phyloP scores from a whole-genome alignment of 78 protist genomes.

The Dictyostelium capitatum region DNA sequence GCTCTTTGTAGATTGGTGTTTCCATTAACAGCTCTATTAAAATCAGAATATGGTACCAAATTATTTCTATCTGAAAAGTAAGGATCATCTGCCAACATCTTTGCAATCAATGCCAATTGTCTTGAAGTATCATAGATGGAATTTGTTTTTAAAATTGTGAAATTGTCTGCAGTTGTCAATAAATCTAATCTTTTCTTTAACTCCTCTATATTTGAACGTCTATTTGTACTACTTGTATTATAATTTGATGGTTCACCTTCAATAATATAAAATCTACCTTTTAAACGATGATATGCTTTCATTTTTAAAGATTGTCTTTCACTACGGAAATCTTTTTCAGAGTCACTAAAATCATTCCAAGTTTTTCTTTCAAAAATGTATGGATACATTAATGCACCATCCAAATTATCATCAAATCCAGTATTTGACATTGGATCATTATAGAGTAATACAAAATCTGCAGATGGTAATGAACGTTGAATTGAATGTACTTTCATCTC shows the following conservation, averaged over 20 bases:
- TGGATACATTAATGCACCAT: not conserved
- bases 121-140: not conserved
- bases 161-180: not conserved
- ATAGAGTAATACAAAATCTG: not conserved
- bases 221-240: not conserved
- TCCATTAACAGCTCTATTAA: not conserved
- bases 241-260: conserved; percentile 11
- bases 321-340: not conserved
- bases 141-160: not conserved
- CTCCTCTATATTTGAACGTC: not conserved
- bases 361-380: conserved; percentile 21
- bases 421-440: not conserved
- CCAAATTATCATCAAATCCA: not conserved
- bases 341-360: conserved; percentile 3
- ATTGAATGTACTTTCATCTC: not conserved
- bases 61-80: not conserved
- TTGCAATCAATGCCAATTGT: not conserved
- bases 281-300: not conserved
- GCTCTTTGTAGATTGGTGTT: not conserved
- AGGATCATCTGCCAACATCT: not conserved
- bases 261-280: conserved; percentile 1
- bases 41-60: not conserved
- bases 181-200: not conserved
- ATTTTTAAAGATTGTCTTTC: conserved; percentile 7
- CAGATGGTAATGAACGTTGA: not conserved